Evolutionary conservation across 1,284 basidiomycete species (phyloP).

Genomic region (Rhodotorula sp.): DNA sequence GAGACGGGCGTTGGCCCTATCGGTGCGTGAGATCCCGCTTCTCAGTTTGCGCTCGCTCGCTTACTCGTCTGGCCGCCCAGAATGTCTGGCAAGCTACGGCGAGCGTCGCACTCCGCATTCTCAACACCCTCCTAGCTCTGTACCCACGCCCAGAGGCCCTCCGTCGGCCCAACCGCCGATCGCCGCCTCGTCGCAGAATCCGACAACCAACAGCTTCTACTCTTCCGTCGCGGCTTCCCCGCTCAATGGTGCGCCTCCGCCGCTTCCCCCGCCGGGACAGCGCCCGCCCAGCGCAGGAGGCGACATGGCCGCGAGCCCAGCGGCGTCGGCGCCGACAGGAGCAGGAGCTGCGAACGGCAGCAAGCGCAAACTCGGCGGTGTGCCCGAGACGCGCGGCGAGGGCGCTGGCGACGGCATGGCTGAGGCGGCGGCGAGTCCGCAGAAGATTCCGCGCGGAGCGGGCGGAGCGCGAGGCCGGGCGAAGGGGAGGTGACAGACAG

Average conservation of each 20-base stretch:
- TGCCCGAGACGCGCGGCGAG: not conserved
- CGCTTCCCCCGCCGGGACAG: not conserved
- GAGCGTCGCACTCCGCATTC: conserved; percentile 3
- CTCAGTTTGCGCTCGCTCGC: not conserved
- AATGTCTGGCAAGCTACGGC: conserved; percentile 27
- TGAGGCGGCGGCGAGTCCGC: conserved; percentile 9
- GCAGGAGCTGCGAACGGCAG: not conserved
- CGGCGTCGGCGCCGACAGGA: not conserved
- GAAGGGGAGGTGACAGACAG: not conserved
- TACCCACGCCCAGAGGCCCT: not conserved
- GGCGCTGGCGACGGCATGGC: not conserved
- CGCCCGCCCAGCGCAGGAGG: not conserved
- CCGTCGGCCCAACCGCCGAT: not conserved
- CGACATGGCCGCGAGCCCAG: not conserved
- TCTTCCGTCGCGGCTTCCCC: conserved; percentile 17
- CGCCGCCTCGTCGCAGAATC: conserved; percentile 15
- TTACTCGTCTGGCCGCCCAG: not conserved
- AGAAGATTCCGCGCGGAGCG: conserved; percentile 7
- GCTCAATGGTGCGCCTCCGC: not conserved
- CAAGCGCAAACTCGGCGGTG: not conserved
- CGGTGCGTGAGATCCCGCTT: conserved; percentile 6
- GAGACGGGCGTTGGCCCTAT: conserved; percentile 31
- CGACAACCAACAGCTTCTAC: conserved; percentile 21
- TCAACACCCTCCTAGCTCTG: not conserved
- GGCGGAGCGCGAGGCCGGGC: not conserved